These are phyloP conservation scores for Malassezia cuniculi DNA, from an alignment of 1,284 basidiomycete genomes.

Conservation along the genomic window DNA sequence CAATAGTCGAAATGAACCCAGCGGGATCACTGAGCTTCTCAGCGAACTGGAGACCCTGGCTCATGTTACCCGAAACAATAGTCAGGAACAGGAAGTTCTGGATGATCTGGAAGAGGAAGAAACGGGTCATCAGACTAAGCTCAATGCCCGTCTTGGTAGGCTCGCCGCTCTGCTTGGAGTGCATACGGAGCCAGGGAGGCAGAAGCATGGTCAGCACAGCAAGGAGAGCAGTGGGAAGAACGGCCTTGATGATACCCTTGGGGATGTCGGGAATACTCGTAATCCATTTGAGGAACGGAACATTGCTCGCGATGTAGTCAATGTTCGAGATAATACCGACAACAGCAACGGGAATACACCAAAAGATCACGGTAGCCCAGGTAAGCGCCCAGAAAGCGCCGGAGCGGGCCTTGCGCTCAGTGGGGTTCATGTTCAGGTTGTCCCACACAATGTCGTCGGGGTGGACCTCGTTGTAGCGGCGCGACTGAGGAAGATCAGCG, in stretches of 20 bases:
- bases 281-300: conserved; percentile 69
- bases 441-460: conserved; percentile 70
- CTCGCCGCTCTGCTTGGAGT: conserved; percentile 66
- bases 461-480: conserved; percentile 29
- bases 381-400: conserved; percentile 50
- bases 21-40: conserved; percentile 13
- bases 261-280: conserved; percentile 52
- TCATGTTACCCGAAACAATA: conserved; percentile 27
- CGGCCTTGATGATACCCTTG: conserved; percentile 61
- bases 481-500: conserved; percentile 34
- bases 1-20: conserved; percentile 30
- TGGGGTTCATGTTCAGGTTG: conserved; percentile 75
- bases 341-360: conserved; percentile 53
- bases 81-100: conserved; percentile 44
- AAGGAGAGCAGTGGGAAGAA: conserved; percentile 68
- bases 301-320: conserved; percentile 55
- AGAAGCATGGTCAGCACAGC: conserved; percentile 81
- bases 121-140: conserved; percentile 76
- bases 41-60: conserved; percentile 24
- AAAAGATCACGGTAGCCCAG: conserved; percentile 56
- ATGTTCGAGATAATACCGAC: conserved; percentile 77
- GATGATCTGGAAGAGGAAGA: conserved; percentile 68
- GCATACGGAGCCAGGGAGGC: conserved; percentile 66
- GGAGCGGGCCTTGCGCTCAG: conserved; percentile 59
- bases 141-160: conserved; percentile 70